A percentile compares a stretch with the other conserved stretches of the same genome.
Conservation (phyloP, 1,139 yeast species). For the Geotrichum macrosporum region DNA sequence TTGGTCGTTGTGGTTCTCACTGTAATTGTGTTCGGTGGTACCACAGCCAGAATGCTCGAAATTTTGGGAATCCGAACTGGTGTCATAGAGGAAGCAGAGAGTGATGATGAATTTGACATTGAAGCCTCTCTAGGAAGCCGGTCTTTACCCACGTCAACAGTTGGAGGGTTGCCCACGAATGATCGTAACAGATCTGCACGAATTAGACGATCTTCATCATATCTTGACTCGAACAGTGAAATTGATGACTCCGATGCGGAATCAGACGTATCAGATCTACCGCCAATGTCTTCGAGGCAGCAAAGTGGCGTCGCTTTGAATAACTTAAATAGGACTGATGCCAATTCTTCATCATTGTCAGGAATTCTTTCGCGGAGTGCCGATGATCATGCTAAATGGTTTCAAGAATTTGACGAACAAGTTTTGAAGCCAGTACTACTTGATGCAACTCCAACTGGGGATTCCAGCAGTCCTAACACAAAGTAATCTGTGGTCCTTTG, state of each 20-base stretch:
- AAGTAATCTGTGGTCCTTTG: not conserved
- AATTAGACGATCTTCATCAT: conserved; percentile 28
- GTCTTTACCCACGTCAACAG: not conserved
- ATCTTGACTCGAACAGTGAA: conserved; percentile 26
- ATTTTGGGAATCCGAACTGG: conserved; percentile 91
- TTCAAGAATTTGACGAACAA: conserved; percentile 86
- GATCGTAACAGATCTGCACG: conserved; percentile 21
- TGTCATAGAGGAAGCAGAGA: conserved; percentile 71
- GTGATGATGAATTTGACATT: conserved; percentile 93
- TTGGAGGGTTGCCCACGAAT: not conserved
- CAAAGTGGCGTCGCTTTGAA: conserved; percentile 7
- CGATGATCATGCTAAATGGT: conserved; percentile 86
- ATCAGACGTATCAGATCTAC: conserved; percentile 32
- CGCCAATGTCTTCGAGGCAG: conserved; percentile 32
- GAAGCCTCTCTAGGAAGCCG: conserved; percentile 53
- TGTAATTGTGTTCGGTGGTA: conserved; percentile 95
- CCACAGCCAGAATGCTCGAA: conserved; percentile 97
- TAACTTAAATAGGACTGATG: conserved; percentile 17
- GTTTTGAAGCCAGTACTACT: conserved; percentile 92
- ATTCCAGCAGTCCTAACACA: conserved; percentile 5
- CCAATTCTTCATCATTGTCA: conserved; percentile 31
- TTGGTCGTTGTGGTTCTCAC: conserved; percentile 94
- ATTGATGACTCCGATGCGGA: conserved; percentile 31
- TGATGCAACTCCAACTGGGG: conserved; percentile 42
- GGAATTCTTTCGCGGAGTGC: conserved; percentile 47